Conservation (phyloP, 164 flowering plant species). For the Chimonanthus praecox region DNA sequence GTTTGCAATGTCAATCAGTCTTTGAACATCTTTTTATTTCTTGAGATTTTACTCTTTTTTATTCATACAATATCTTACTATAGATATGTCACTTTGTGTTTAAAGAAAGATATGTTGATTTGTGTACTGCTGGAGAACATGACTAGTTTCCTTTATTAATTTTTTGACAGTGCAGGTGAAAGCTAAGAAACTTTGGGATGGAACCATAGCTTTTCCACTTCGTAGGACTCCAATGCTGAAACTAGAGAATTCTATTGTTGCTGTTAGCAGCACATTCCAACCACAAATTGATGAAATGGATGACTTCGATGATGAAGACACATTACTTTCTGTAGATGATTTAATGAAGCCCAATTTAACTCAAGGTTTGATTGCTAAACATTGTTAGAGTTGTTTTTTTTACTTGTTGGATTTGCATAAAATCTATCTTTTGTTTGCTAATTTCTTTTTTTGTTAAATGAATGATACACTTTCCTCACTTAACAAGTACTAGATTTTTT, state of each 20-base stretch:
- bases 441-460: no score
- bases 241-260: slow-evolving; percentile 11
- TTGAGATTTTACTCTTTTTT: background rate
- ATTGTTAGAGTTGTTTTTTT: no score
- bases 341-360: no score
- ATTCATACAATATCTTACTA: background rate
- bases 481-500: no score
- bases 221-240: slow-evolving; percentile 9
- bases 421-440: no score
- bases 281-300: slow-evolving; percentile 16
- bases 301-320: slow-evolving; percentile 20
- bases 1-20: no score
- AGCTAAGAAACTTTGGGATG: slow-evolving; percentile 16
- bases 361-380: no score
- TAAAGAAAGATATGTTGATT: background rate
- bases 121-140: background rate
- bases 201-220: slow-evolving; percentile 3
- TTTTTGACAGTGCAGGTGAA: slow-evolving; percentile 18
- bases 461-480: no score
- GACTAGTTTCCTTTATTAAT: slow-evolving; percentile 3
- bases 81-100: no score
- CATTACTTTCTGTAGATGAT: background rate
- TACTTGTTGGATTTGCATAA: no score
- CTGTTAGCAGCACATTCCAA: slow-evolving; percentile 7
- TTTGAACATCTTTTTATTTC: no score